Percentiles rank a stretch among this genome's conserved stretches.
Conservation (phyloP, 1,139 yeast species). For the Pichia sp. region DNA sequence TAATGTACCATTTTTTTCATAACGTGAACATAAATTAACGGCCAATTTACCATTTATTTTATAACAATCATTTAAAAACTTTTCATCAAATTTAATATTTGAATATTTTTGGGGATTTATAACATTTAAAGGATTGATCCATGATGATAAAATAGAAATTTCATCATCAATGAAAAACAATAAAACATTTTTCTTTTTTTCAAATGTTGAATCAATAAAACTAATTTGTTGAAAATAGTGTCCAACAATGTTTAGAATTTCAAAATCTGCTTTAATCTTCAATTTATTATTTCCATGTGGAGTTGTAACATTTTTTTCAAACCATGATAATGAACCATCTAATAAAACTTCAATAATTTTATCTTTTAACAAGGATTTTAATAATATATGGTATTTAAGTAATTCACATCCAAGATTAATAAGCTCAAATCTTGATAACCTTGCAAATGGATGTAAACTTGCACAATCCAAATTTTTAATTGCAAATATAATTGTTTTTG, state of each 20-base stretch:
- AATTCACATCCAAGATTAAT: slow-evolving; percentile 63
- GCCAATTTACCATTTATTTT: slow-evolving; percentile 68
- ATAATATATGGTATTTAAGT: slow-evolving; percentile 46
- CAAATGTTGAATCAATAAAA: slow-evolving; percentile 16
- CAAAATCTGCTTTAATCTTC: slow-evolving; percentile 64
- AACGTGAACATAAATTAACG: slow-evolving; percentile 59
- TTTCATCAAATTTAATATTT: slow-evolving; percentile 32
- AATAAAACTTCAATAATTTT: slow-evolving; percentile 48
- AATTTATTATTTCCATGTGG: slow-evolving; percentile 83
- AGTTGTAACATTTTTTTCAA: slow-evolving; percentile 52
- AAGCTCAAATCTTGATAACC: slow-evolving; percentile 69
- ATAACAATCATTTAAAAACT: slow-evolving; percentile 50
- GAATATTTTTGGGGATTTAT: slow-evolving; percentile 24
- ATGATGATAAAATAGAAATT: slow-evolving; percentile 60
- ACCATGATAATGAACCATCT: slow-evolving; percentile 76
- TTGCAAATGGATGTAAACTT: slow-evolving; percentile 75
- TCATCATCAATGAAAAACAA: slow-evolving; percentile 71
- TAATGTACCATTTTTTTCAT: slow-evolving; percentile 26
- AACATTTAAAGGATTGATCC: slow-evolving; percentile 70
- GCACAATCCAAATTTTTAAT: slow-evolving; percentile 51
- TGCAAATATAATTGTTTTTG: slow-evolving; percentile 55
- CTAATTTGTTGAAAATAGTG: slow-evolving; percentile 17
- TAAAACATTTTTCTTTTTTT: slow-evolving; percentile 44
- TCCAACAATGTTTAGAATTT: slow-evolving; percentile 50
- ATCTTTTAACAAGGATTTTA: slow-evolving; percentile 41